Base-by-base conservation (phyloP, 495 filamentous ascomycete species). In the Tuber melanosporum region DNA sequence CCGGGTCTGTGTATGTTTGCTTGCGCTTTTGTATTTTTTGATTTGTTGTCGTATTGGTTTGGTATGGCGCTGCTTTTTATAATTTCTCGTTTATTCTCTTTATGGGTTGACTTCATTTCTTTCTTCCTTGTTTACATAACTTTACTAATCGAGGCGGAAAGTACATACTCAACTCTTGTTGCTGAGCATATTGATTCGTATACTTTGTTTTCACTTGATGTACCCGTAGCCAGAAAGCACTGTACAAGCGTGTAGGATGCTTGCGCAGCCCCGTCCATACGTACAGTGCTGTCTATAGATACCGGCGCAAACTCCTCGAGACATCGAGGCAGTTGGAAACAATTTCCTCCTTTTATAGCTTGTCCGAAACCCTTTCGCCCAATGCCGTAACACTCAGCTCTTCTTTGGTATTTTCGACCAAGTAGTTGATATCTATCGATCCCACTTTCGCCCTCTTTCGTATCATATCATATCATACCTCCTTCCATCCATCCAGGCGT, bases 1-100 rank as follows among this genome's bases (percentile, higher is more conserved):
- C 42, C 4, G 36, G 43, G 57, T 57, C 70, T 69, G 71, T 81
- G 47, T 70, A 74, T 80, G 47, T 44, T 80, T 80, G 72, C 72
- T 69, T 41, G 39, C 39, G 39, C 39, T n/a, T 73, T n/a, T 42
- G 71, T 46, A 66, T 43, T 71, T 44, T 66, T 74, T 47, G 52
- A 47, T n/a, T 32, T 47, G 49, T 45, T 46, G 36, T 73, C 32
- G 41, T 36, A 57, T 47, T 47, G 43, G 57, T n/a, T 45, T 32
- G 41, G 15, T 57, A 57, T 10, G 39, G 39, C 42, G 39, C 72
- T 74, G 44, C 72, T 57, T 52, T 76, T 62, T 32, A 22, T 32
- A 70, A 36, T 32, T 42, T 39, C 52, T 10, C 52, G 26, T 66
- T 66, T 66, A 26, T 66, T 36, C 26, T 36, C 26, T 17, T 9